Evolutionary conservation across 805 yeast genomes (phyloP).

Genomic region (Yarrowia sp.): DNA sequence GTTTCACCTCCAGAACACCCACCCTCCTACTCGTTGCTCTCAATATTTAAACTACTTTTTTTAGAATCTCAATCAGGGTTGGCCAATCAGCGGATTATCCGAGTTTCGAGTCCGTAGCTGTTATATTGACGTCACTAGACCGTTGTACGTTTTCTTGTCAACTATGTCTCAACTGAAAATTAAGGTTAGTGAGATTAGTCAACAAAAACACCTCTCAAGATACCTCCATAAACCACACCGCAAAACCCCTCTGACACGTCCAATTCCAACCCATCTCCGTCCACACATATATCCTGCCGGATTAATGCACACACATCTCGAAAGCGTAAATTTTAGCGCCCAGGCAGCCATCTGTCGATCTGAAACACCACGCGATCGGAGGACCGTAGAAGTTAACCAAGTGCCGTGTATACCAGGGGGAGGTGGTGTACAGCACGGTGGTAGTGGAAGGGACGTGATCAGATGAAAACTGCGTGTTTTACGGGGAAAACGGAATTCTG

Average conservation of each 20-base stretch:
- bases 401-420: background rate
- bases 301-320: background rate
- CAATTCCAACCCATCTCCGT: background rate
- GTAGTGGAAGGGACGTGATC: no score
- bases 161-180: background rate
- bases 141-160: background rate
- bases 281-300: background rate
- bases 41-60: no score
- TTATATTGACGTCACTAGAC: background rate
- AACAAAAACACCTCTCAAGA: no score
- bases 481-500: no score
- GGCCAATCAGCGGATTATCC: no score
- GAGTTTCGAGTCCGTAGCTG: no score
- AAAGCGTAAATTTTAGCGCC: constrained; percentile 11
- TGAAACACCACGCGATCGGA: background rate
- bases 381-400: no score
- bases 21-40: no score
- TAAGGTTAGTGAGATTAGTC: background rate
- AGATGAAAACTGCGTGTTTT: no score
- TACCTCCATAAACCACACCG: background rate
- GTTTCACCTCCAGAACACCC: no score
- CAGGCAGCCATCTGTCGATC: constrained; percentile 1
- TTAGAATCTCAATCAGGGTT: no score
- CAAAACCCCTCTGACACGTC: background rate
- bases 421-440: background rate